phyloP scores from a whole-genome alignment of 108 stramenopile genomes.

The Stephanodiscus triporus region DNA sequence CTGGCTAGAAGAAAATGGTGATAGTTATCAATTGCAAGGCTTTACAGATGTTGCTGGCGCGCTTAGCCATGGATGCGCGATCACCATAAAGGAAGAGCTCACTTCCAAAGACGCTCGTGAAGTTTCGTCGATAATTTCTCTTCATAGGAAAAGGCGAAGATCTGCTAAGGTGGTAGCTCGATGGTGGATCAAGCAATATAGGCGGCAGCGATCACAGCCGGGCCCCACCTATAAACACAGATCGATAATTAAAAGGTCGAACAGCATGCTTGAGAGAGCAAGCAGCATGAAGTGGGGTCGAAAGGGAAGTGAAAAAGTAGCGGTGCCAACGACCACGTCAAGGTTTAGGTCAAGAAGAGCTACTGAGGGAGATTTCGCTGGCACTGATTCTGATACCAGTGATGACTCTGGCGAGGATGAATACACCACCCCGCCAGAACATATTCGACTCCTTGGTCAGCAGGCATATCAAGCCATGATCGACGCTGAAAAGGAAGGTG shows the following conservation, averaged over 20 bases:
- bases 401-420: constrained; percentile 27
- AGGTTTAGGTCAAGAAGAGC: not conserved
- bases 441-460: constrained; percentile 34
- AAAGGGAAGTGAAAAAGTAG: constrained; percentile 16
- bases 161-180: constrained; percentile 30
- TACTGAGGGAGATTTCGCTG: constrained; percentile 31
- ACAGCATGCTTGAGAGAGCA: constrained; percentile 14
- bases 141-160: constrained; percentile 38
- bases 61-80: constrained; percentile 53
- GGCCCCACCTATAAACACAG: no score
- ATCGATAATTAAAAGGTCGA: constrained; percentile 1
- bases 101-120: constrained; percentile 18
- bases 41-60: constrained; percentile 53
- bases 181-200: constrained; percentile 31
- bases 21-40: constrained; percentile 51
- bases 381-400: constrained; percentile 9
- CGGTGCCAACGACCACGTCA: not conserved
- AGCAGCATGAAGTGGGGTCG: constrained; percentile 10
- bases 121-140: constrained; percentile 13
- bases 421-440: constrained; percentile 11
- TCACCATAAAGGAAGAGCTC: constrained; percentile 47
- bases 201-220: not conserved
- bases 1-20: constrained; percentile 46
- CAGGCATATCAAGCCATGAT: constrained; percentile 50
- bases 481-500: constrained; percentile 38